These are phyloP conservation scores for Venturia asperata DNA, from an alignment of 2,329 filamentous ascomycete genomes.

Conservation along the genomic window DNA sequence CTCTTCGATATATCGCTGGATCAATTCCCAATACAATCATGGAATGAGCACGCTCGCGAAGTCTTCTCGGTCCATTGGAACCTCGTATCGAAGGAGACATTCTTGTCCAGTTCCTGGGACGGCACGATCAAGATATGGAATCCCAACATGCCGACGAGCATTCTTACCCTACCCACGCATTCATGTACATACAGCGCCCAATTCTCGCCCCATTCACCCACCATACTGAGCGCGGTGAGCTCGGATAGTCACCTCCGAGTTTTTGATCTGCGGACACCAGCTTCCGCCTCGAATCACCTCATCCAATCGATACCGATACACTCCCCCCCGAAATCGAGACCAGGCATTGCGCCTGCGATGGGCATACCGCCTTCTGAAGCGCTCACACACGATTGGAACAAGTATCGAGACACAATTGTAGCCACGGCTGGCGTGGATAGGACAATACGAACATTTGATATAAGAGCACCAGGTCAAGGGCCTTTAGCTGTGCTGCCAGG, in stretches of 20 bases:
- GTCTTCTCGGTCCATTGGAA: conserved; percentile 93
- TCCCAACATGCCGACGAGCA: conserved; percentile 63
- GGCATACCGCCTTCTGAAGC: conserved; percentile 65
- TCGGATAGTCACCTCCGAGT: conserved; percentile 84
- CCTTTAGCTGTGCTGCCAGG: conserved; percentile 69
- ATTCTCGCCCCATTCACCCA: conserved; percentile 82
- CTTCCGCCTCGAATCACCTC: conserved; percentile 81
- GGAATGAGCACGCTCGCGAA: conserved; percentile 88
- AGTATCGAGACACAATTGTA: conserved; percentile 78
- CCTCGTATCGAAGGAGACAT: conserved; percentile 80
- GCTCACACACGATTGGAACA: conserved; percentile 98
- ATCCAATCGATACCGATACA: conserved; percentile 79
- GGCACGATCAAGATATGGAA: conserved; percentile 95
- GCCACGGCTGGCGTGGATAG: conserved; percentile 87
- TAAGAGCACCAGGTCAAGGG: conserved; percentile 61
- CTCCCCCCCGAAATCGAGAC: conserved; percentile 50
- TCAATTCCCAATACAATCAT: conserved; percentile 83
- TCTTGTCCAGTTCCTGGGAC: conserved; percentile 91
- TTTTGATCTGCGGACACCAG: conserved; percentile 84
- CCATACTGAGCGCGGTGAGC: conserved; percentile 77
- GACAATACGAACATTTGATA: conserved; percentile 81
- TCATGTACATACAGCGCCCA: conserved; percentile 90
- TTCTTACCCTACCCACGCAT: conserved; percentile 83
- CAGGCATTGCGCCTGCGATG: conserved; percentile 35
- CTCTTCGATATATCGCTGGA: conserved; percentile 79